Conservation (phyloP, 2,329 filamentous ascomycete species). For the Fusarium brevicatenulatum region DNA sequence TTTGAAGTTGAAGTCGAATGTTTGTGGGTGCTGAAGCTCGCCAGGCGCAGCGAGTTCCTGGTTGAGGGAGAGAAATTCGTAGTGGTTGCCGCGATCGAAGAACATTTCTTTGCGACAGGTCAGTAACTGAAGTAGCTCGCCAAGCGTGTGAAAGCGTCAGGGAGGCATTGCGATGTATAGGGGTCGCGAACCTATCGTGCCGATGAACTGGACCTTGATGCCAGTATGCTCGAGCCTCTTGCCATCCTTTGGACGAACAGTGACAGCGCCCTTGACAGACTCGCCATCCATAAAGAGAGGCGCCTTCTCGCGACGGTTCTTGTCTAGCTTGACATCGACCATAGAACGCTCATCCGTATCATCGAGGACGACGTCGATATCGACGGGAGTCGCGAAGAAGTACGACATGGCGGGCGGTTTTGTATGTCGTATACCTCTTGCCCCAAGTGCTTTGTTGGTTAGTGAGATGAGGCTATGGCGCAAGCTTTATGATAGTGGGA, state of each 20-base stretch:
- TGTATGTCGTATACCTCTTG: not conserved
- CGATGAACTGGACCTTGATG: conserved; percentile 99
- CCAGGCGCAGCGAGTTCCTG: conserved; percentile 97
- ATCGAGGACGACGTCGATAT: conserved; percentile 98
- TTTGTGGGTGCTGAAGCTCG: conserved; percentile 98
- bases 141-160: conserved; percentile 20
- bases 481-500: conserved; percentile 28
- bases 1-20: conserved; percentile 99
- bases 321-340: conserved; percentile 98
- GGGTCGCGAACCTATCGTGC: conserved; percentile 81
- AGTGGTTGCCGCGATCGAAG: conserved; percentile 98
- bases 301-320: conserved; percentile 96
- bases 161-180: conserved; percentile 10
- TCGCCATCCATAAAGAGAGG: conserved; percentile 98
- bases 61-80: conserved; percentile 97
- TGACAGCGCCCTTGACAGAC: conserved; percentile 96
- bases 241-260: conserved; percentile 95
- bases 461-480: conserved; percentile 29
- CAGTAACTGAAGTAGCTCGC: not conserved
- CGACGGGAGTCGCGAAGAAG: conserved; percentile 97
- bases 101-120: conserved; percentile 84
- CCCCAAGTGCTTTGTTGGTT: not conserved
- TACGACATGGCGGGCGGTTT: conserved; percentile 79
- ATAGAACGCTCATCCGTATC: conserved; percentile 93
- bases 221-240: conserved; percentile 98